Evolutionary conservation across 495 filamentous ascomycete species (phyloP).

Genomic region (Daldinia childiae): DNA sequence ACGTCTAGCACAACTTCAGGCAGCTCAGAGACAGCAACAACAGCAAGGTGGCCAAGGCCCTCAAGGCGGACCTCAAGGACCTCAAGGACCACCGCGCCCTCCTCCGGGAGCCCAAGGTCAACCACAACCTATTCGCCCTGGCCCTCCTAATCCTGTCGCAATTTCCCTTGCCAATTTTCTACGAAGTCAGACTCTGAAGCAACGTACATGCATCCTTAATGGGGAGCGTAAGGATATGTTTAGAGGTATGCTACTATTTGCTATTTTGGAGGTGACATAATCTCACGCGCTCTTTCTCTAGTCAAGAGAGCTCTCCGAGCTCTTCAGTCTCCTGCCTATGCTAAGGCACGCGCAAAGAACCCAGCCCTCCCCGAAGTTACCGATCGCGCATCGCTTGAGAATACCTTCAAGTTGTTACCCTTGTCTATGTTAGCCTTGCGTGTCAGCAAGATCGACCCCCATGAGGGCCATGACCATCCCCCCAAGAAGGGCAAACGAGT

Average conservation of each 20-base stretch:
- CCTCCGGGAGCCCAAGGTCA: constrained; percentile 55
- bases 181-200: constrained; percentile 84
- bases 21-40: constrained; percentile 69
- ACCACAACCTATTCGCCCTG: constrained; percentile 69
- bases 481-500: constrained; percentile 81
- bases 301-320: constrained; percentile 98
- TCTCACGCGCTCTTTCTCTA: constrained; percentile 47
- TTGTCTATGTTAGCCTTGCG: constrained; percentile 94
- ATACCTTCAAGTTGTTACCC: constrained; percentile 93
- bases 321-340: constrained; percentile 87
- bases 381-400: constrained; percentile 85
- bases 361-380: constrained; percentile 86
- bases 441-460: constrained; percentile 81
- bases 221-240: constrained; percentile 99
- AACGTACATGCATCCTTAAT: constrained; percentile 90
- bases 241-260: constrained; percentile 67
- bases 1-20: constrained; percentile 69
- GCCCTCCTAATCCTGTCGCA: constrained; percentile 85
- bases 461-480: constrained; percentile 75
- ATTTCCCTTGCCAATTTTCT: constrained; percentile 92
- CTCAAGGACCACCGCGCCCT: constrained; percentile 51
- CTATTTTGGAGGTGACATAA: neutral
- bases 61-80: constrained; percentile 45
- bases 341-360: constrained; percentile 88
- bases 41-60: constrained; percentile 56